Conservation (phyloP, 2,329 filamentous ascomycete genomes). For the Colletotrichum graminicola region DNA sequence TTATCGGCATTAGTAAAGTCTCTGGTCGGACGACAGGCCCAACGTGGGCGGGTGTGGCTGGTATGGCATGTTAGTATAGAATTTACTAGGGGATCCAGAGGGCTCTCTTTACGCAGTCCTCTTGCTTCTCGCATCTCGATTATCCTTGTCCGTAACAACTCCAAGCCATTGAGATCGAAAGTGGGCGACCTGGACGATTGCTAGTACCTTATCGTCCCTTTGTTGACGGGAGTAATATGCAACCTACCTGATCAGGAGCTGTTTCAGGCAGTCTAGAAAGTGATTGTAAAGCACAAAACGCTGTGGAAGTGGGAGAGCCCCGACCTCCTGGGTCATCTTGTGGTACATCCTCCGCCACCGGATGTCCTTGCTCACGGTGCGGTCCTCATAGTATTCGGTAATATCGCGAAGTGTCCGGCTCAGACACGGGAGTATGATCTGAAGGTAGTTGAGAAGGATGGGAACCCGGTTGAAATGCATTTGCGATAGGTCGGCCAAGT, state of each 20-base stretch:
- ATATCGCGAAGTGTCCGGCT: slow-evolving; percentile 67
- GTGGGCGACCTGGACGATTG: slow-evolving; percentile 57
- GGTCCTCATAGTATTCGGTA: slow-evolving; percentile 63
- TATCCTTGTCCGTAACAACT: slow-evolving; percentile 61
- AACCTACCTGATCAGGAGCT: slow-evolving; percentile 64
- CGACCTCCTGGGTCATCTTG: slow-evolving; percentile 65
- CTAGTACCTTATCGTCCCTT: not conserved
- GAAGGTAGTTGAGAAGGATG: slow-evolving; percentile 66
- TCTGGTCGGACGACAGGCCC: slow-evolving; percentile 52
- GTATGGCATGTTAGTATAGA: not conserved
- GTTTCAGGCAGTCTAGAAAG: slow-evolving; percentile 62
- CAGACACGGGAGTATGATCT: slow-evolving; percentile 68
- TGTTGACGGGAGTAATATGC: not conserved
- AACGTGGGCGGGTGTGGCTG: slow-evolving; percentile 53
- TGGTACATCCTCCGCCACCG: slow-evolving; percentile 72
- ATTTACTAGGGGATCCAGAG: not conserved
- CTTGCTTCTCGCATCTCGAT: slow-evolving; percentile 65
- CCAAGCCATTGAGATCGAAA: slow-evolving; percentile 68
- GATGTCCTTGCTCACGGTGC: slow-evolving; percentile 58
- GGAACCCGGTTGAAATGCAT: slow-evolving; percentile 63
- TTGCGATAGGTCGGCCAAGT: slow-evolving; percentile 67
- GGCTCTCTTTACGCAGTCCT: slow-evolving; percentile 61
- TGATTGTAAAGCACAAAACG: slow-evolving; percentile 69
- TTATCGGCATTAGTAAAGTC: slow-evolving; percentile 45
- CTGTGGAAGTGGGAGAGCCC: slow-evolving; percentile 62